Evolutionary conservation across 1,284 basidiomycete species (phyloP).

Genomic region (Ceratobasidium sp.): DNA sequence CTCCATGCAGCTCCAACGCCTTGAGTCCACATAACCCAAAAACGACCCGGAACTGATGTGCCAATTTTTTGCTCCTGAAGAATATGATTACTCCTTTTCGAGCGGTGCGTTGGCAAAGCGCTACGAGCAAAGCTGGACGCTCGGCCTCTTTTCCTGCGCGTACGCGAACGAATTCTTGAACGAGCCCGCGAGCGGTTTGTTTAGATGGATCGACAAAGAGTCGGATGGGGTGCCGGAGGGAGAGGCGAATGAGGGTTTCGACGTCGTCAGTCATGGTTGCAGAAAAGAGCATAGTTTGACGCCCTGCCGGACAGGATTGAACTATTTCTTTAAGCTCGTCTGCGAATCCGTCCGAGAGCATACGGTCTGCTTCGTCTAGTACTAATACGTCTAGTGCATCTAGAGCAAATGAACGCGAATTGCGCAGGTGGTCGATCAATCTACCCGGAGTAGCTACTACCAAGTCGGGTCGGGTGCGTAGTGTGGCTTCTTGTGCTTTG

Average conservation of each 20-base stretch:
- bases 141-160: conserved; percentile 78
- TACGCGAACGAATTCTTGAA: conserved; percentile 95
- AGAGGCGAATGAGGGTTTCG: conserved; percentile 90
- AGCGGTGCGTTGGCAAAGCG: conserved; percentile 88
- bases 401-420: conserved; percentile 91
- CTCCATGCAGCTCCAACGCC: conserved; percentile 91
- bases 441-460: conserved; percentile 95
- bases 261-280: conserved; percentile 98
- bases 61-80: conserved; percentile 92
- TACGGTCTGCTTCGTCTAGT: conserved; percentile 96
- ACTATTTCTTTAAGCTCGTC: conserved; percentile 95
- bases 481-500: conserved; percentile 83
- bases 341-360: conserved; percentile 97
- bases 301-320: conserved; percentile 78
- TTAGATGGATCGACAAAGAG: conserved; percentile 95
- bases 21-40: conserved; percentile 88
- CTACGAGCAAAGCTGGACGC: conserved; percentile 79
- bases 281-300: conserved; percentile 98
- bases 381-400: conserved; percentile 93
- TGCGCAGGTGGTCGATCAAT: conserved; percentile 94
- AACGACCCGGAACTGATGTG: conserved; percentile 93
- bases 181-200: conserved; percentile 82
- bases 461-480: conserved; percentile 87
- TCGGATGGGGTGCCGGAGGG: conserved; percentile 87
- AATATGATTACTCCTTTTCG: conserved; percentile 87